These are phyloP conservation scores for Leptomonas pyrrhocoris DNA, from an alignment of 208 protist genomes.

Conservation along the genomic window DNA sequence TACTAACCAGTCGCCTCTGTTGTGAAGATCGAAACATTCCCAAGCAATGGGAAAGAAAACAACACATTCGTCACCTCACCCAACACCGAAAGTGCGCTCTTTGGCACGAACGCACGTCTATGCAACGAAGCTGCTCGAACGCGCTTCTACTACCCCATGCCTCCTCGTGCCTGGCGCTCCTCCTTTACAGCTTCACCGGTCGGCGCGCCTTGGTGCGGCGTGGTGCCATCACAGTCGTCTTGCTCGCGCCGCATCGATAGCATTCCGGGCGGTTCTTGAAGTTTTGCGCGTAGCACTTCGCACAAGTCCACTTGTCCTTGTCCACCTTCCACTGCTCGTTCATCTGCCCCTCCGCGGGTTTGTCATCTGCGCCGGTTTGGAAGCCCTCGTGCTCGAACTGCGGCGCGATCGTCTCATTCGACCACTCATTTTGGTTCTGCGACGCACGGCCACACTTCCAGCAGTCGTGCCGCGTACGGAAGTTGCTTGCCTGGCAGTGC, in stretches of 20 bases:
- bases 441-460: constrained; percentile 80
- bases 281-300: constrained; percentile 87
- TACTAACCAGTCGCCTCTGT: no score
- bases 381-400: constrained; percentile 84
- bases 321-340: constrained; percentile 51
- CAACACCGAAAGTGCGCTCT: no score
- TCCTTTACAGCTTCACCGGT: constrained; percentile 76
- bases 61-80: no score
- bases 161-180: no score
- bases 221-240: constrained; percentile 39
- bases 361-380: constrained; percentile 40
- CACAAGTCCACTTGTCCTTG: constrained; percentile 74
- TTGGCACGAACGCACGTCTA: no score
- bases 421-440: constrained; percentile 29
- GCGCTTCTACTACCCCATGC: no score
- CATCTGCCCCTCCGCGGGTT: constrained; percentile 42
- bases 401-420: constrained; percentile 23
- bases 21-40: no score
- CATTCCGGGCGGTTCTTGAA: constrained; percentile 67
- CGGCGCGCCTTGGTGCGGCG: constrained; percentile 55
- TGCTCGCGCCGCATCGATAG: constrained; percentile 80
- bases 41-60: no score
- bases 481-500: constrained; percentile 83
- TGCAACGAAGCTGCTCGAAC: no score
- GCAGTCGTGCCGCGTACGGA: constrained; percentile 78